Conservation (phyloP, 306 rosid genomes). For the Fagus crenata region DNA sequence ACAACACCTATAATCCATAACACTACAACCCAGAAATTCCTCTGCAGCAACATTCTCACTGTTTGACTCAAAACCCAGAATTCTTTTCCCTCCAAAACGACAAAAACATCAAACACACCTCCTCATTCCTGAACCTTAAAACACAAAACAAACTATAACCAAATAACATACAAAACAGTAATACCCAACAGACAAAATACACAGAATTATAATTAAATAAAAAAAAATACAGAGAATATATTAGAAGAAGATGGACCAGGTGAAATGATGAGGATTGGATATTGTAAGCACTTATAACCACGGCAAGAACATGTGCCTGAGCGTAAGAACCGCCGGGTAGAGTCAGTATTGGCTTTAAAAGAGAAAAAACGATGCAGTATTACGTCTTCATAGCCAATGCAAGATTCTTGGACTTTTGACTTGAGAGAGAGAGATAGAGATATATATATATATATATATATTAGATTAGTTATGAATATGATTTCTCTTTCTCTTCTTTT, state of each 20-base stretch:
- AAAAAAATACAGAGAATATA: not conserved
- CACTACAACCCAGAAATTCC: slow-evolving; percentile 38
- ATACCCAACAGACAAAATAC: not conserved
- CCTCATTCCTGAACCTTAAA: not conserved
- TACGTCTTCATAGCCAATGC: slow-evolving; percentile 26
- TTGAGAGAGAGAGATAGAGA: not conserved
- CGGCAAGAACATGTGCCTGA: not conserved
- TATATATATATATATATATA: too few species aligned
- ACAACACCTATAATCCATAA: slow-evolving; percentile 34
- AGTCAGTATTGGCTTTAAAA: not conserved
- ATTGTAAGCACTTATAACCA: not conserved
- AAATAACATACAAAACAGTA: not conserved
- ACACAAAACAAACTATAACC: too few species aligned
- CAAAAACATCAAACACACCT: not conserved
- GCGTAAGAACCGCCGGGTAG: not conserved
- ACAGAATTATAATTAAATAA: not conserved
- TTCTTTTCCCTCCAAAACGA: slow-evolving; percentile 20
- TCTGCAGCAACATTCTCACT: slow-evolving; percentile 45
- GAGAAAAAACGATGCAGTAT: slow-evolving; percentile 19
- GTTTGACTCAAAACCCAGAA: slow-evolving; percentile 33
- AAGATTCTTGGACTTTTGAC: not conserved
- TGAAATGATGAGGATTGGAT: not conserved
- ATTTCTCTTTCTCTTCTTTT: not conserved
- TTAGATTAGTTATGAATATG: not conserved
- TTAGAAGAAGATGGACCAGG: not conserved